Evolutionary conservation across 73 alveolate genomes (phyloP).

Genomic region (Paramecium caudatum): DNA sequence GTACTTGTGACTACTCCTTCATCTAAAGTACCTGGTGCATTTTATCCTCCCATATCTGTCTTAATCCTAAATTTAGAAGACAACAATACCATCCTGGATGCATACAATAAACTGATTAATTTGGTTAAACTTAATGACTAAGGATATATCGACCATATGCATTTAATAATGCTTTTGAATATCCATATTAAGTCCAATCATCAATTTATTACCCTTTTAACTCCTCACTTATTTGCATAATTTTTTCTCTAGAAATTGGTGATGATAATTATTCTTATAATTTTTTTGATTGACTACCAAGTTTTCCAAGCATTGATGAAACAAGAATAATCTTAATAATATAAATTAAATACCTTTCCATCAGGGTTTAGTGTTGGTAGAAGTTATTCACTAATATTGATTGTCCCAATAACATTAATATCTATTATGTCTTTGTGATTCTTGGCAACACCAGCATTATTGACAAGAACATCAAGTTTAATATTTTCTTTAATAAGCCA

Average conservation of each 20-base stretch:
- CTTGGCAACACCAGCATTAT: constrained; percentile 43
- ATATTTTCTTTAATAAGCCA: neutral
- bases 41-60: constrained; percentile 59
- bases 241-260: neutral
- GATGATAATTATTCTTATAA: neutral
- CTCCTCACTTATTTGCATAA: too few relatives aligned
- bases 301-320: constrained; percentile 1
- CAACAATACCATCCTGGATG: constrained; percentile 73
- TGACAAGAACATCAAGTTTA: constrained; percentile 47
- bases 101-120: constrained; percentile 31
- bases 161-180: constrained; percentile 45
- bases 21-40: constrained; percentile 44
- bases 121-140: neutral
- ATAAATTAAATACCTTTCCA: neutral
- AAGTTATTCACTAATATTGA: neutral
- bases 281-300: neutral
- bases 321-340: neutral
- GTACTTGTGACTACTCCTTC: constrained; percentile 17
- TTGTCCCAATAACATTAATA: neutral
- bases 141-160: constrained; percentile 51
- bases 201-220: too few relatives aligned
- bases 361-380: neutral
- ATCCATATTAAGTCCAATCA: neutral
- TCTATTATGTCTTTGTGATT: neutral
- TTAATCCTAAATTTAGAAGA: too few relatives aligned